Percentiles rank a stretch among this genome's conserved stretches.
These are phyloP conservation scores for Fusarium sp. DNA, from an alignment of 2,329 filamentous ascomycete species.

Conservation along the genomic window DNA sequence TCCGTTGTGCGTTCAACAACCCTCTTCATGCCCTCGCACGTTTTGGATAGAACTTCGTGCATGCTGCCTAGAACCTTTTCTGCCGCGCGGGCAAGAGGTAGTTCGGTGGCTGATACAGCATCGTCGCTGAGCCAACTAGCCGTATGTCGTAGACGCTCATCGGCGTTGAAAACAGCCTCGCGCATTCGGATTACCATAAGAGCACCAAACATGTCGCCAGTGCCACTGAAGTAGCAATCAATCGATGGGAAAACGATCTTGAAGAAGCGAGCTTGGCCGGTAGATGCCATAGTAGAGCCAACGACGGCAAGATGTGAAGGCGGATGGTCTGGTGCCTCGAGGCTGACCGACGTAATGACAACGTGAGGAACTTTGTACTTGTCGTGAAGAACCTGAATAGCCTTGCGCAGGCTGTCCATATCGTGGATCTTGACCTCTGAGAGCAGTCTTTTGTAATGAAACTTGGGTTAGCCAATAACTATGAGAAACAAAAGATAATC, in stretches of 20 bases:
- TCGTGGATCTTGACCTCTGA: constrained; percentile 87
- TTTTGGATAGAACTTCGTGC: constrained; percentile 83
- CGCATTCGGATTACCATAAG: constrained; percentile 88
- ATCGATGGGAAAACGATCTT: constrained; percentile 87
- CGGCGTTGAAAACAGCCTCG: constrained; percentile 73
- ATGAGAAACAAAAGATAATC: not conserved
- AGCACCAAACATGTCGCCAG: constrained; percentile 98
- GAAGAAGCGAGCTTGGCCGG: constrained; percentile 82
- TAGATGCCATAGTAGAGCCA: constrained; percentile 77
- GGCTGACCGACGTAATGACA: constrained; percentile 88
- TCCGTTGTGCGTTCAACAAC: constrained; percentile 60
- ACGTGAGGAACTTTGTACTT: constrained; percentile 85
- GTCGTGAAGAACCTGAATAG: constrained; percentile 82
- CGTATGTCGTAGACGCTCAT: constrained; percentile 61
- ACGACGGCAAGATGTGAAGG: constrained; percentile 74
- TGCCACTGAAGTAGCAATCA: constrained; percentile 95
- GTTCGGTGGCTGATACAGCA: constrained; percentile 72
- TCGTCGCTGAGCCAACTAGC: constrained; percentile 84
- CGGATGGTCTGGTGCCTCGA: constrained; percentile 67
- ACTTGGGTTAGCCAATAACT: not conserved
- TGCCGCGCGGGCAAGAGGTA: constrained; percentile 85
- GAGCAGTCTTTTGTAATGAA: constrained; percentile 71
- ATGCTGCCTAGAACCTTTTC: constrained; percentile 93
- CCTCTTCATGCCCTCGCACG: constrained; percentile 72
- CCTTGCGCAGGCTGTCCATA: constrained; percentile 76